These are phyloP conservation scores for Auxenochlorella pyrenoidosa DNA, from an alignment of 139 green algal species.

Conservation along the genomic window DNA sequence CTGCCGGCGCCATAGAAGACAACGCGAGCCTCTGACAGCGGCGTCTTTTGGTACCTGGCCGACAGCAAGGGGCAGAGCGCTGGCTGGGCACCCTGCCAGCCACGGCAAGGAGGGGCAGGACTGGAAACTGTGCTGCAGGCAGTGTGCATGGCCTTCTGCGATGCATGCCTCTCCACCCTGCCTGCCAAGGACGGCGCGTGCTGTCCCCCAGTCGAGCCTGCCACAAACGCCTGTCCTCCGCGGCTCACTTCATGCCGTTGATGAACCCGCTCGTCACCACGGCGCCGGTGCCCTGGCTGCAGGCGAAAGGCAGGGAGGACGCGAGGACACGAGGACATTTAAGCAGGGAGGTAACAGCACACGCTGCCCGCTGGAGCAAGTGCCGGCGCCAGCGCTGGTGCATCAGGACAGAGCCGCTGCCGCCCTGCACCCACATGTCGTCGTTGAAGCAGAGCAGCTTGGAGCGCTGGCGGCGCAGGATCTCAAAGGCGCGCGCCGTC, in stretches of 20 bases:
- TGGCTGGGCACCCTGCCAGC: too few relatives aligned
- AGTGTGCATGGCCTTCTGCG: neutral
- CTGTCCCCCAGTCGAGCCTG: neutral
- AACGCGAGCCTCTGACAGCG: slow-evolving; percentile 46
- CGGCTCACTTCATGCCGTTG: slow-evolving; percentile 58
- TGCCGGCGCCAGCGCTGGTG: too few relatives aligned
- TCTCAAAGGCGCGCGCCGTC: slow-evolving; percentile 57
- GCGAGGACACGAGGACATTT: too few relatives aligned
- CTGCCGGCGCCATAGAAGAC: slow-evolving; percentile 67
- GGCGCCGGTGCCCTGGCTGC: slow-evolving; percentile 55
- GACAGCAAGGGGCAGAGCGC: too few relatives aligned
- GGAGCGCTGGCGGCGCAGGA: slow-evolving; percentile 67
- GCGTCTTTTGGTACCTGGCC: slow-evolving; percentile 45
- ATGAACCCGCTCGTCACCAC: slow-evolving; percentile 58
- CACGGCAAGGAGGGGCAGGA: too few relatives aligned
- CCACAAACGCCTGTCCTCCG: neutral
- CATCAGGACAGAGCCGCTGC: neutral
- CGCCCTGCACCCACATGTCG: slow-evolving; percentile 72
- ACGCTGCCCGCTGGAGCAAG: too few relatives aligned
- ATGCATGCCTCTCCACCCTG: neutral
- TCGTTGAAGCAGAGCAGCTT: slow-evolving; percentile 89
- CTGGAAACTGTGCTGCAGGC: too few relatives aligned
- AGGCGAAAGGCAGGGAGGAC: too few relatives aligned
- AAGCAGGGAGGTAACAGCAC: too few relatives aligned
- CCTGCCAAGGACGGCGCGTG: neutral